Base-by-base conservation (phyloP, 139 green algal genomes). In the Tetradesmus obliquus region DNA sequence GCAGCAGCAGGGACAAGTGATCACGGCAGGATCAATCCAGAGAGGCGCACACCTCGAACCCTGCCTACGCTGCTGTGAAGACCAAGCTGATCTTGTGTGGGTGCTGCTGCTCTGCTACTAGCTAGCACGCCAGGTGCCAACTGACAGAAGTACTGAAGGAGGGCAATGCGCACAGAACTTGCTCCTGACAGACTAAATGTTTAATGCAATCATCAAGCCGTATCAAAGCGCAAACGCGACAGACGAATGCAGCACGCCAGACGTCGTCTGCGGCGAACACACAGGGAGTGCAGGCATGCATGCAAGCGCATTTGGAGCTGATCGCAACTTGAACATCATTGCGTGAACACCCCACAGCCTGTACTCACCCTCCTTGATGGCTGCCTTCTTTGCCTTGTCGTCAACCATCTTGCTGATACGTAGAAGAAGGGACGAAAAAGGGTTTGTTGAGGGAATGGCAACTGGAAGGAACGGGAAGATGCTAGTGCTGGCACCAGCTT, bases 321-420 rank as follows among this genome's bases (percentile, higher is more conserved):
- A 76, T 76, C 66, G 32, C 32, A 45, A 45, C 32, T 45, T 45
- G 32, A 45, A 45, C 32, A 45, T 45, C 32, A 45, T 45, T 83
- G 24, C 45, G 24, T n/a, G 79, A 0, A 76, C n/a, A n/a, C 3
- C 79, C 58, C n/a, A 54, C n/a, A 22, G 54, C 6, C 9, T 51
- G 45, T 22, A 62, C 88, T 86, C 51, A 91, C 88, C 88, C 79
- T 91, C 88, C 88, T 91, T 91, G 76, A 90, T 90, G 51, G 86
- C 86, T 60, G 86, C 86, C 86, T 91, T 91, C 88, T 86, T 84
- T 51, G 55, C 20, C 88, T 91, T 91, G 55, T 80, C 76, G 88
- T 91, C 88, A 9, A 86, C 88, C 88, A 91, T 91, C 24, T 79
- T 91, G 55, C n/a, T 84, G 32, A 53, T 84, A 55, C 17, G 66